These are phyloP conservation scores for Bipolaris zeicola DNA, from an alignment of 2,329 filamentous ascomycete species.

Conservation along the genomic window DNA sequence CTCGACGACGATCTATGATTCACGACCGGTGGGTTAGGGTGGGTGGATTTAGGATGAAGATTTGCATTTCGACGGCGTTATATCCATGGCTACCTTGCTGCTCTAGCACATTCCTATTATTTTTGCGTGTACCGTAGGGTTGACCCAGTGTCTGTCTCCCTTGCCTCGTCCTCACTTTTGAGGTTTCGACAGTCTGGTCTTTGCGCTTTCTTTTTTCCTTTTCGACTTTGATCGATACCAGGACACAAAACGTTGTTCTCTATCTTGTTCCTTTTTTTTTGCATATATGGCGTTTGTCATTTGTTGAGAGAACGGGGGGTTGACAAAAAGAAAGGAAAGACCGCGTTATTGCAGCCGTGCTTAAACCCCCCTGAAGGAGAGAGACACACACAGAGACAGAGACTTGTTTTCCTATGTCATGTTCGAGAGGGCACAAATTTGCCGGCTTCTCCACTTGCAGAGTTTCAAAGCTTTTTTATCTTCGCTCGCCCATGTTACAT, in stretches of 20 bases:
- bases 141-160: conserved; percentile 12
- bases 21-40: conserved; percentile 21
- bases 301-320: not conserved
- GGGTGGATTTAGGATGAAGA: conserved; percentile 15
- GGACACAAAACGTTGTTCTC: conserved; percentile 6
- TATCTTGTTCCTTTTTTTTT: conserved; percentile 9
- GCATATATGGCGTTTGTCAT: conserved; percentile 16
- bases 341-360: not conserved
- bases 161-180: conserved; percentile 9
- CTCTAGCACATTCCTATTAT: conserved; percentile 12
- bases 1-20: conserved; percentile 57
- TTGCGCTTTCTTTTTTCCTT: conserved; percentile 7
- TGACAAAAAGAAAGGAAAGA: not conserved
- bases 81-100: conserved; percentile 11
- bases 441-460: not conserved
- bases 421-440: conserved; percentile 1
- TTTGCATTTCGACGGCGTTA: conserved; percentile 19
- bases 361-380: not conserved
- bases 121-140: conserved; percentile 10
- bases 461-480: not conserved
- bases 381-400: conserved; percentile 1
- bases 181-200: conserved; percentile 15
- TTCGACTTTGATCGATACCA: conserved; percentile 17
- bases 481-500: not conserved
- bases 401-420: conserved; percentile 5